phyloP scores from a whole-genome alignment of 2,329 filamentous ascomycete species.

The Daldinia eschscholtzii region DNA sequence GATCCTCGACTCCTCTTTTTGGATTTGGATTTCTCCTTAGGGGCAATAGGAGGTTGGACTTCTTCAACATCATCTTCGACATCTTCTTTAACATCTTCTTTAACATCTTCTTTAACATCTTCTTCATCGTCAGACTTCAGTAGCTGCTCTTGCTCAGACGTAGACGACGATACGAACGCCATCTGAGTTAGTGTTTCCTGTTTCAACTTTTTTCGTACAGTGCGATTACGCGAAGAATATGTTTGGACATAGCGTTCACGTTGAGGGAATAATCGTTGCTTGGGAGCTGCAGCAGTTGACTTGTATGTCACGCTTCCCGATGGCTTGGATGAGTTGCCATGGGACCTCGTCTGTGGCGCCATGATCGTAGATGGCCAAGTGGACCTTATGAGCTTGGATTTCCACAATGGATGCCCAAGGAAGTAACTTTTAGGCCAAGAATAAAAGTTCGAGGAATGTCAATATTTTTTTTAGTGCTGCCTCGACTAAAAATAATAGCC shows the following conservation, averaged over 20 bases:
- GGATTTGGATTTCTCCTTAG: conserved; percentile 24
- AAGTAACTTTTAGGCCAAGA: background rate
- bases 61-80: conserved; percentile 34
- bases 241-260: conserved; percentile 46
- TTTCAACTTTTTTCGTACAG: conserved; percentile 29
- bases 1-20: conserved; percentile 40
- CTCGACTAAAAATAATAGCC: background rate
- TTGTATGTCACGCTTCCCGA: conserved; percentile 41
- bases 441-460: background rate
- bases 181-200: conserved; percentile 52
- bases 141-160: conserved; percentile 37
- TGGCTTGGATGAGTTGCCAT: conserved; percentile 29
- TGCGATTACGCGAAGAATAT: conserved; percentile 42
- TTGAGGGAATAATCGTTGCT: conserved; percentile 47
- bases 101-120: conserved; percentile 31
- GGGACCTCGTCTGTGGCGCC: conserved; percentile 46
- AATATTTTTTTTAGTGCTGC: background rate
- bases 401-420: background rate
- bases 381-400: conserved; percentile 4
- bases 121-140: conserved; percentile 41
- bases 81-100: conserved; percentile 34
- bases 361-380: conserved; percentile 36
- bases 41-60: conserved; percentile 8
- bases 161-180: conserved; percentile 47
- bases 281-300: conserved; percentile 46